These are phyloP conservation scores for Ligustrum vulgare DNA, from an alignment of 257 asterid species.

Conservation along the genomic window DNA sequence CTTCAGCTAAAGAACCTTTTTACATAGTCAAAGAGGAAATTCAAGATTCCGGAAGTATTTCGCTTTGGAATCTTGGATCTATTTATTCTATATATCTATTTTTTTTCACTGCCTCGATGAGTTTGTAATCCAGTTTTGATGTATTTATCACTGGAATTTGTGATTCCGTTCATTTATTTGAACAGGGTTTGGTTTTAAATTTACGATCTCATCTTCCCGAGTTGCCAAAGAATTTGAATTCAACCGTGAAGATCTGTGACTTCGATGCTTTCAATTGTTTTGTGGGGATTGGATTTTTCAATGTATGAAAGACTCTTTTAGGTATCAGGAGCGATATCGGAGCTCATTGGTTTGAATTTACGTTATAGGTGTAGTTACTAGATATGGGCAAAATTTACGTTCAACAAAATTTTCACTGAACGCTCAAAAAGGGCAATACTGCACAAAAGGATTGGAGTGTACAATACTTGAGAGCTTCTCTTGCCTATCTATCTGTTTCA, in stretches of 20 bases:
- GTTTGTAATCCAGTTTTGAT: slow-evolving; percentile 11
- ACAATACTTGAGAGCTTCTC: background rate
- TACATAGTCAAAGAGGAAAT: slow-evolving; percentile 96
- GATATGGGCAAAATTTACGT: too few relatives aligned
- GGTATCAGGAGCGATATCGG: background rate
- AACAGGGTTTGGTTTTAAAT: slow-evolving; percentile 13
- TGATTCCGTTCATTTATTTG: background rate
- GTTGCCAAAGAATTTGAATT: background rate
- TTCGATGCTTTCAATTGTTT: background rate
- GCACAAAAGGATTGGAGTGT: slow-evolving; percentile 22
- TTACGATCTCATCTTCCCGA: background rate
- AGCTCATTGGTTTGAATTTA: background rate
- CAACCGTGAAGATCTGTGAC: background rate
- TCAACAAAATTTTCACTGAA: too few relatives aligned
- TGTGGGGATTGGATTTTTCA: background rate
- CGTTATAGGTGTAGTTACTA: background rate
- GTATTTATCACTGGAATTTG: background rate
- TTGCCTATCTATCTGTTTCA: background rate
- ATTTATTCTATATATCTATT: background rate
- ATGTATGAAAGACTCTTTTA: background rate
- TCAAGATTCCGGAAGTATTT: slow-evolving; percentile 81
- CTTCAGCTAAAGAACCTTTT: slow-evolving; percentile 96
- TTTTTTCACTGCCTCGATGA: background rate
- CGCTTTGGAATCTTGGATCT: slow-evolving; percentile 16
- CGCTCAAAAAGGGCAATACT: background rate